These are phyloP conservation scores for Nemophila menziesii DNA, from an alignment of 257 asterid species.

Conservation along the genomic window DNA sequence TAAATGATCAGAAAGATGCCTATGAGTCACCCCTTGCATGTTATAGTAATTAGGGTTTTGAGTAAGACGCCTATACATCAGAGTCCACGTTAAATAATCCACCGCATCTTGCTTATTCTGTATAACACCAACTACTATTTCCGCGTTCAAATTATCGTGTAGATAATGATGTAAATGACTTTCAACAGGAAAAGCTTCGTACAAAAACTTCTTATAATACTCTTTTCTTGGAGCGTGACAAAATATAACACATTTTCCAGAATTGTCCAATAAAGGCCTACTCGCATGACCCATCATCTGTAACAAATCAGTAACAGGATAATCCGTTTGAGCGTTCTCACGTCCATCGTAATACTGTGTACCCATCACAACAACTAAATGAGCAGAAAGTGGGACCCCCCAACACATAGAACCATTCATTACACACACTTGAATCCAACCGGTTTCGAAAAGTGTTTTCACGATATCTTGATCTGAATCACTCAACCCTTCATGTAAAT, in stretches of 20 bases:
- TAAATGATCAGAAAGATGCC: constrained; percentile 32
- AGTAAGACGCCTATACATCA: constrained; percentile 33
- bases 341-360: constrained; percentile 32
- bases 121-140: constrained; percentile 30
- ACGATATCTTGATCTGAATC: constrained; percentile 30
- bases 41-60: constrained; percentile 38
- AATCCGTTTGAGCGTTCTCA: constrained; percentile 33
- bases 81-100: constrained; percentile 34
- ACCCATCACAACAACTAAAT: constrained; percentile 39
- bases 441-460: constrained; percentile 28
- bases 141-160: constrained; percentile 34
- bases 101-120: constrained; percentile 41
- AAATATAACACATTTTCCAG: constrained; percentile 37
- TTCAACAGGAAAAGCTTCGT: constrained; percentile 36
- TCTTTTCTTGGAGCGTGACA: constrained; percentile 38
- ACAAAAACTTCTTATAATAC: constrained; percentile 35
- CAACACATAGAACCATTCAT: constrained; percentile 35
- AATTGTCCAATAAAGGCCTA: constrained; percentile 29
- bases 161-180: constrained; percentile 33
- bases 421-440: constrained; percentile 37
- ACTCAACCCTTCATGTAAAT: constrained; percentile 32
- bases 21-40: constrained; percentile 31
- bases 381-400: constrained; percentile 32
- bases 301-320: constrained; percentile 33
- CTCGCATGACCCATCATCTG: constrained; percentile 49